Evolutionary conservation across 495 filamentous ascomycete species (phyloP), one percentile per base, ranked within the genome.

Genomic region (Astrothelium macrocarpum): DNA sequence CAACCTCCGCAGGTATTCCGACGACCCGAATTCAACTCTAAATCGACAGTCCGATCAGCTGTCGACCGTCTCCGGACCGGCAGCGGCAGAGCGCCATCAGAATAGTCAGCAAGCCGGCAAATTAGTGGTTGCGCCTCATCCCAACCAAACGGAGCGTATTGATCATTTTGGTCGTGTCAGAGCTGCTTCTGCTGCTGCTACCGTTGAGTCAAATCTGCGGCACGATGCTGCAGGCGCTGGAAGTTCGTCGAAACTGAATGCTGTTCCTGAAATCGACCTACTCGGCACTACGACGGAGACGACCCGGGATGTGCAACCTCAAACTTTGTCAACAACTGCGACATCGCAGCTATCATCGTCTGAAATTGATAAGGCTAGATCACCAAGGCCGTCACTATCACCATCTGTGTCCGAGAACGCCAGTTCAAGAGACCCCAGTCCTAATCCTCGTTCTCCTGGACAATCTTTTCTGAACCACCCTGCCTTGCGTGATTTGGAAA

Each of bases 181-280:
- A 60, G 85, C 88, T 39, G 86, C 88, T 26, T 90, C 87, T 36
- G 79, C 86, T 32, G 89, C 87, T 67, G 85, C 85, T 76, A 83
- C 68, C 2, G 64, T 67, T 16, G 63, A 62, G 11, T 53, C 72
- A 26, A 62, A 56, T 26, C 66, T 70, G 2, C 70, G 74, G 66
- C 66, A 68, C 2, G 62, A 63, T 39, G 53, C 68, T 34, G 56
- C 64, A 18, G 43, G 28, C 12, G 36, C 45, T 43, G 62, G 56
- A 31, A 61, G 14, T 5, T 5, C 25, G 16, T 25, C 36, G 12
- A 36, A 4, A 36, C 31, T 43, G n/a, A 31, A 18, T 34, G 3
- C 59, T 32, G 61, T 71, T 59, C 70, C 73, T 5, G 65, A 70
- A 34, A 68, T 74, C 53, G 72, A 71, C 49, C 64, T 68, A 31